Evolutionary conservation across 1,139 yeast species (phyloP), one percentile per base, ranked within the genome.

Genomic region (Suhomyces atakaporum): DNA sequence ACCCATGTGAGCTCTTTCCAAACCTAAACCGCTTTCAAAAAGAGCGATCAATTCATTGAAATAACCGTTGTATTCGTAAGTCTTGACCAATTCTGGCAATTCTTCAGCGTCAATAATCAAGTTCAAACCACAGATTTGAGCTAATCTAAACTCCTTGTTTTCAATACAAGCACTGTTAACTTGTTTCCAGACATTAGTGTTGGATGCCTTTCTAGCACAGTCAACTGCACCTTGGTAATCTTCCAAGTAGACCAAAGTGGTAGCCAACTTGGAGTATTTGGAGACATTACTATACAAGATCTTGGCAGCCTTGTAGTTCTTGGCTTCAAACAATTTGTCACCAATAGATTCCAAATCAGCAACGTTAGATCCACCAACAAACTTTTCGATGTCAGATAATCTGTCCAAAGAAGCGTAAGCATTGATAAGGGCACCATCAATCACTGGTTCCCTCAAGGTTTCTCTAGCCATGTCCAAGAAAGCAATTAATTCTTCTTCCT

Each of bases 1-100:
- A 54, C 97, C 98, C 97, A 92, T 92, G 60, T 94, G 98, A 25
- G 99, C 98, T 62, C 98, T 85, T 72, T 92, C 99, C 53, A 92
- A 77, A 34, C 96, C 95, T 43, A 92, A 77, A 50, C 98, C 98
- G 53, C 89, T 94, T 67, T 92, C 98, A 56, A 92, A 88, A 54
- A 92, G 77, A 12, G 96, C 79, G 49, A 92, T 86, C 47, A 94
- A 76, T 69, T 94, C 96, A 47, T 81, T 85, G 66, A 90, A 89
- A 67, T 88, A 88, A 31, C 98, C 99, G 53, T 84, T 80, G 62
- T 77, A 73, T 67, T 92, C 97, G 60, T 92, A 92, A 51, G 85
- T 85, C 44, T 69, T 75, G 36, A 92, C 97, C 49, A 92, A 75
- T 57, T 87, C 97, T 30, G 90, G 89, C 53, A 92, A 73, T 63